phyloP scores from a whole-genome alignment of 495 filamentous ascomycete genomes.

The Penicillium subrubescens region DNA sequence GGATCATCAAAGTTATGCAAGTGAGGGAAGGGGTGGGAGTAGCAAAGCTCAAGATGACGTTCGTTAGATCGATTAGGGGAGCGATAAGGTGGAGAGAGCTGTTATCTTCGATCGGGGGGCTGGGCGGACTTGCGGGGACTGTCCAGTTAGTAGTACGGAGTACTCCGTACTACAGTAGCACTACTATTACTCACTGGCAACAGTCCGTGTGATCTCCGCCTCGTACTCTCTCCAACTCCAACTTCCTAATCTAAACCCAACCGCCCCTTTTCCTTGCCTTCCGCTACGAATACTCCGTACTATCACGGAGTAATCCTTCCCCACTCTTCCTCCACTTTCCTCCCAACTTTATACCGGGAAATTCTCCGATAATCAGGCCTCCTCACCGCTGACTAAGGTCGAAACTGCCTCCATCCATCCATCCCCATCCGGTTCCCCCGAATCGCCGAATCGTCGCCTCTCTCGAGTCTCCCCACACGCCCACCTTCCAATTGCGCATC shows the following conservation, averaged over 20 bases:
- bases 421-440: neutral
- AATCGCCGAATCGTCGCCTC: neutral
- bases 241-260: neutral
- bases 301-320: neutral
- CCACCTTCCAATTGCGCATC: conserved; percentile 6
- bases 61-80: no score
- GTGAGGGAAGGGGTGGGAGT: neutral
- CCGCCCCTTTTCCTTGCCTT: neutral
- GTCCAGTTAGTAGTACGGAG: no score
- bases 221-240: neutral
- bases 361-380: neutral
- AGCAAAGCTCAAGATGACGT: neutral
- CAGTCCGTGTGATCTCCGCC: neutral
- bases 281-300: neutral
- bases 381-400: conserved; percentile 4
- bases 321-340: neutral
- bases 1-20: neutral
- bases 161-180: no score
- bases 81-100: neutral
- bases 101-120: neutral
- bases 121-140: neutral
- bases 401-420: neutral
- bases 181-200: neutral
- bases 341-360: neutral
- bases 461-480: conserved; percentile 3